Conservation (phyloP, 1,284 basidiomycete genomes). For the Apiotrichum domesticum region DNA sequence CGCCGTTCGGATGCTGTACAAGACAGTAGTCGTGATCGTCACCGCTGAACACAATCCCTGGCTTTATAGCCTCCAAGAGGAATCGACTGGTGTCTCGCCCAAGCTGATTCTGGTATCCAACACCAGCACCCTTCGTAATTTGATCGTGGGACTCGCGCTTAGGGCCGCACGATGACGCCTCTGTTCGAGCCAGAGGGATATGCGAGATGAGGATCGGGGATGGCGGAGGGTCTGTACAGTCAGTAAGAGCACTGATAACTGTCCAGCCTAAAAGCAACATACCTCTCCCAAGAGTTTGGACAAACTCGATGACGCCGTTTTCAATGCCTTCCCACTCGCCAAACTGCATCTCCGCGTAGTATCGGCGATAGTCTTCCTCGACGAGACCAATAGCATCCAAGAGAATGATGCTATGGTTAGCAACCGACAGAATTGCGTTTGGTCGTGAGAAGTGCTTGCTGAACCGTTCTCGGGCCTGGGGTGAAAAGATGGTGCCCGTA, state of each 20-base stretch:
- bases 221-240: conserved; percentile 29
- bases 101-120: conserved; percentile 74
- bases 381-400: conserved; percentile 68
- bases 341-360: conserved; percentile 51
- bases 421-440: conserved; percentile 48
- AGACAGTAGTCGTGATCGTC: conserved; percentile 88
- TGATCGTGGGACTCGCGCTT: conserved; percentile 60
- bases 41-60: conserved; percentile 62
- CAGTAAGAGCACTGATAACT: background rate
- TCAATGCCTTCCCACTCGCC: conserved; percentile 57
- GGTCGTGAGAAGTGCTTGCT: conserved; percentile 49
- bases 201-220: conserved; percentile 67
- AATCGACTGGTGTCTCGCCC: conserved; percentile 66
- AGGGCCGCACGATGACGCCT: conserved; percentile 65
- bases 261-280: background rate
- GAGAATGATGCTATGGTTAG: conserved; percentile 66
- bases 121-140: conserved; percentile 66
- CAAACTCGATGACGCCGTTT: conserved; percentile 64
- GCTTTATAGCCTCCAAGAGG: conserved; percentile 60
- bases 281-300: conserved; percentile 58
- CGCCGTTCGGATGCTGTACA: conserved; percentile 53
- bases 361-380: conserved; percentile 67
- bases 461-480: conserved; percentile 60
- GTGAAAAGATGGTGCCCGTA: conserved; percentile 50
- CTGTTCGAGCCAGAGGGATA: conserved; percentile 70